phyloP scores from a whole-genome alignment of 495 filamentous ascomycete genomes.

The Cryomyces antarcticus region DNA sequence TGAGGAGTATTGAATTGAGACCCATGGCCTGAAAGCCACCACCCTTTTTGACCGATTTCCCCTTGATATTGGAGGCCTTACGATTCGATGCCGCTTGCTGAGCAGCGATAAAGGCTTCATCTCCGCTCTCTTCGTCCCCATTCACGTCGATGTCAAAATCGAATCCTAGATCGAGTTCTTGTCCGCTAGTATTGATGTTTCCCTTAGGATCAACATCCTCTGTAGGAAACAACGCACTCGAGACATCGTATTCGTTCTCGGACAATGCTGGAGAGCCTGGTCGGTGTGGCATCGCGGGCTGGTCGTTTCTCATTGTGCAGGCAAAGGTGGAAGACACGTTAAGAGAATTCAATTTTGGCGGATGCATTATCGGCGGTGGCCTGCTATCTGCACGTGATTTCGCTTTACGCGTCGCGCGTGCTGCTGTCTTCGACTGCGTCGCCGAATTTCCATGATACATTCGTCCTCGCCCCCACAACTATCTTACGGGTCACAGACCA shows the following conservation, averaged over 20 bases:
- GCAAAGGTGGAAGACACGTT: no score
- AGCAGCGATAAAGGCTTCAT: slow-evolving; percentile 75
- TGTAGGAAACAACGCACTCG: slow-evolving; percentile 46
- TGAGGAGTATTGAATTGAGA: slow-evolving; percentile 58
- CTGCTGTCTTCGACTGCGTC: no score
- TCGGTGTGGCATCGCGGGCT: slow-evolving; percentile 33
- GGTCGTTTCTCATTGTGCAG: no score
- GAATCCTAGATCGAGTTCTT: slow-evolving; percentile 14
- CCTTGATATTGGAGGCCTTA: slow-evolving; percentile 62
- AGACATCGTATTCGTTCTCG: slow-evolving; percentile 84
- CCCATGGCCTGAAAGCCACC: slow-evolving; percentile 96
- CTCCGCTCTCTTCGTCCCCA: slow-evolving; percentile 46
- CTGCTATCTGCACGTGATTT: no score
- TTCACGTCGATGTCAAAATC: slow-evolving; percentile 20
- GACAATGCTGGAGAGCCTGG: slow-evolving; percentile 65
- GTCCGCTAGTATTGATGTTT: slow-evolving; percentile 15
- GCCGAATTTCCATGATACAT: no score
- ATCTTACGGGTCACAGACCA: no score
- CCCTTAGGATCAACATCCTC: slow-evolving; percentile 21
- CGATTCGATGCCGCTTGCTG: slow-evolving; percentile 69
- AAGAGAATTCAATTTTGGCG: no score
- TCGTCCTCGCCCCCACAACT: no score
- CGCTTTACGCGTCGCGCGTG: no score
- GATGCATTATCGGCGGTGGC: no score
- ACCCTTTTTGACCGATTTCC: slow-evolving; percentile 73